These are phyloP conservation scores for Quercus variabilis DNA, from an alignment of 306 rosid species.

Conservation along the genomic window DNA sequence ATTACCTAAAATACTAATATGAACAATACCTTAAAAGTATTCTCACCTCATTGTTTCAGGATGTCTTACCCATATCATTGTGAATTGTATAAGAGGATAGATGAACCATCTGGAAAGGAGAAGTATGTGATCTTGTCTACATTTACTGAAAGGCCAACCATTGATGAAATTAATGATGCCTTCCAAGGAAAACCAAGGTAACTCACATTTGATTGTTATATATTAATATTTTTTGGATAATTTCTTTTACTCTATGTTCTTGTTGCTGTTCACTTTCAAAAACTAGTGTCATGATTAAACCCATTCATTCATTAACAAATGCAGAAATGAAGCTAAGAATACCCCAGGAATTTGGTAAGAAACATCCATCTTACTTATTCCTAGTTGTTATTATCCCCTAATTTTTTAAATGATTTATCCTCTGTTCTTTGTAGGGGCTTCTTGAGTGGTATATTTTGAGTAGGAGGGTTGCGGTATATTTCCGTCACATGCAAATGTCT, in stretches of 20 bases:
- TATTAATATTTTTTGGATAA: not conserved
- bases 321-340: conserved; percentile 39
- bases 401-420: not conserved
- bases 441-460: conserved; percentile 31
- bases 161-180: conserved; percentile 67
- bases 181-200: conserved; percentile 75
- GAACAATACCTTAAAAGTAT: not conserved
- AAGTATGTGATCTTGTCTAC: conserved; percentile 60
- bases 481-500: not conserved
- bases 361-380: not conserved
- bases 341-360: conserved; percentile 46
- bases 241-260: not conserved
- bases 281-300: conserved; percentile 3
- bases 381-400: not conserved
- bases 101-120: conserved; percentile 66
- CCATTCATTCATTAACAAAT: conserved; percentile 16
- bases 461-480: not conserved
- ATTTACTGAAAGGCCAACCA: conserved; percentile 57
- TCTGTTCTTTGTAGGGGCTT: conserved; percentile 29
- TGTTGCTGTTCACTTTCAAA: conserved; percentile 3
- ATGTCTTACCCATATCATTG: conserved; percentile 63
- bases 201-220: not conserved
- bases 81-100: conserved; percentile 84
- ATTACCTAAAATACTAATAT: not conserved
- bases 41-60: conserved; percentile 27